phyloP scores from a whole-genome alignment of 345 rosid species.

The Eucalyptus polybractea region DNA sequence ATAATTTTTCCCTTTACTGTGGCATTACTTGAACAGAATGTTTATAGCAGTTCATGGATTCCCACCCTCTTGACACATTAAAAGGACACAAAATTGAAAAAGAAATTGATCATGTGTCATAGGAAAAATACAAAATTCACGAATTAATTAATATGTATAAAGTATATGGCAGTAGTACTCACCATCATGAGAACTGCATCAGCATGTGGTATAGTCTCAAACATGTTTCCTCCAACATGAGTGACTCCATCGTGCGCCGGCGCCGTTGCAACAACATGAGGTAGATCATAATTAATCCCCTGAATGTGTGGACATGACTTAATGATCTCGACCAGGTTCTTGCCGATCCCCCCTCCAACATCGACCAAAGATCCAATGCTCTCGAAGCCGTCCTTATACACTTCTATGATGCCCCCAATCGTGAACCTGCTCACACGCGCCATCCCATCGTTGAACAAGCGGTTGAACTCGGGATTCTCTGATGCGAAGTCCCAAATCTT shows the following conservation, averaged over 20 bases:
- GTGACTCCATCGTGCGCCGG: background rate
- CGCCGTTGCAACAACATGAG: background rate
- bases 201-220: constrained; percentile 1
- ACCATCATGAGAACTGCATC: constrained; percentile 8
- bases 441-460: too few species aligned
- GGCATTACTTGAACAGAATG: background rate
- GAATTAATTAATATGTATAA: background rate
- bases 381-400: too few species aligned
- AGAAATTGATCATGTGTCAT: background rate
- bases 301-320: background rate
- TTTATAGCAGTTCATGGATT: background rate
- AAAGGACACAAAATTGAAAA: background rate
- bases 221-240: constrained; percentile 10
- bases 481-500: too few species aligned
- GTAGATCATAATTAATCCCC: constrained; percentile 9
- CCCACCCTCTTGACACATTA: background rate
- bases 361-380: too few species aligned
- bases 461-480: too few species aligned
- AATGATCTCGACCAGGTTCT: too few species aligned
- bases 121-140: background rate
- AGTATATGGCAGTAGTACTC: background rate
- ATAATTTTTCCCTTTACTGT: background rate
- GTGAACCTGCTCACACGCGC: too few species aligned
- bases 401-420: too few species aligned
- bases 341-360: too few species aligned